These are phyloP conservation scores for Phytophthora hybrid DNA, from an alignment of 352 stramenopile genomes.

Conservation along the genomic window DNA sequence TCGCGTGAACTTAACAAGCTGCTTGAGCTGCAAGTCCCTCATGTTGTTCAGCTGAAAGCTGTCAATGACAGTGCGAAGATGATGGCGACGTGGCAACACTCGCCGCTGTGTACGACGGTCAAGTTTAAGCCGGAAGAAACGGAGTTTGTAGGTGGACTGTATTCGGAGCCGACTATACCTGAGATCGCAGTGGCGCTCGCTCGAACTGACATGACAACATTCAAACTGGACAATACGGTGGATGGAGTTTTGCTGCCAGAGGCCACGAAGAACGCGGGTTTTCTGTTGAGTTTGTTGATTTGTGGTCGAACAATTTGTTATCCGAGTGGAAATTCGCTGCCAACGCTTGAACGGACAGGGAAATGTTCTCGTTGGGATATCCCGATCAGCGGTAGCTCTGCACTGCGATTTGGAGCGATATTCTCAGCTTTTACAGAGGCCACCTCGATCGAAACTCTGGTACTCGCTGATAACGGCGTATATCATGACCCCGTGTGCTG, in stretches of 20 bases:
- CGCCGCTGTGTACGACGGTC: background rate
- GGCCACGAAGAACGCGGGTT: background rate
- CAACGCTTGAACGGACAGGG: background rate
- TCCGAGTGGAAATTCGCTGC: background rate
- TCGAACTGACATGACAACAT: background rate
- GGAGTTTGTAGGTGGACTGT: background rate
- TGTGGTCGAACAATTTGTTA: background rate
- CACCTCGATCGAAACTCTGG: background rate
- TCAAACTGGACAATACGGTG: background rate
- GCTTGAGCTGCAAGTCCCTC: background rate
- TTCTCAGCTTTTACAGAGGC: constrained; percentile 1
- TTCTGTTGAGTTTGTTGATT: constrained; percentile 1
- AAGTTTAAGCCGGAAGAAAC: background rate
- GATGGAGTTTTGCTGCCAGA: background rate
- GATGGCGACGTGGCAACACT: background rate
- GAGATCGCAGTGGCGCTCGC: background rate
- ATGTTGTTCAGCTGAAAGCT: background rate
- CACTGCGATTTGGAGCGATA: background rate
- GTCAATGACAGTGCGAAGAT: background rate
- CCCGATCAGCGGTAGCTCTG: background rate
- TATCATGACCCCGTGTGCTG: background rate
- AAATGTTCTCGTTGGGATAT: background rate
- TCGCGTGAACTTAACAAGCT: background rate
- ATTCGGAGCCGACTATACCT: background rate
- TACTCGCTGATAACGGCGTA: background rate